phyloP scores from a whole-genome alignment of 179 eudicot species.

The Carnegiea gigantea region DNA sequence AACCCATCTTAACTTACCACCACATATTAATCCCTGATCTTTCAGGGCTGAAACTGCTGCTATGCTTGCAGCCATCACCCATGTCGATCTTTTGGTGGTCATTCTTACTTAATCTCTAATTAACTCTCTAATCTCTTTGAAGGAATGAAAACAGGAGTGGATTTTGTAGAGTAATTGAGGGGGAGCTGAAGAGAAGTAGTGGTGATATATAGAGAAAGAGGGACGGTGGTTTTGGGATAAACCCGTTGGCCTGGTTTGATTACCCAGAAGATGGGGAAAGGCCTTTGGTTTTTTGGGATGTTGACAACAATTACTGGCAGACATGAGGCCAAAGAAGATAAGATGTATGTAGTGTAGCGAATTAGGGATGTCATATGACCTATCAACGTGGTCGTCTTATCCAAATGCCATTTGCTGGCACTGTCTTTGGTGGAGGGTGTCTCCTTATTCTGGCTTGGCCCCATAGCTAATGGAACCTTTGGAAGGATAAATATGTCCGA shows the following conservation, averaged over 20 bases:
- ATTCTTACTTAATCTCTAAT: neutral
- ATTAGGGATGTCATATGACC: neutral
- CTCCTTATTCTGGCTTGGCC: too few species aligned
- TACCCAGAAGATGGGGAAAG: neutral
- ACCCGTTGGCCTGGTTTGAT: neutral
- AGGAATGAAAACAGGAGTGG: neutral
- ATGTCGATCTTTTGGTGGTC: neutral
- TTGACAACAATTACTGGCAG: neutral
- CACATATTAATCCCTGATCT: neutral
- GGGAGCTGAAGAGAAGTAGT: neutral
- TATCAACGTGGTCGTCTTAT: neutral
- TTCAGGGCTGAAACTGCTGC: neutral
- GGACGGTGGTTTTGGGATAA: neutral
- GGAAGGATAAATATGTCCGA: too few species aligned
- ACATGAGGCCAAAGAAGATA: neutral
- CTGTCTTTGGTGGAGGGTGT: neutral
- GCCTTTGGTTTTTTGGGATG: neutral
- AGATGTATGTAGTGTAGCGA: neutral
- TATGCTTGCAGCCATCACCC: neutral
- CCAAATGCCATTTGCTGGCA: neutral
- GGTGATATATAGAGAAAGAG: conserved; percentile 6
- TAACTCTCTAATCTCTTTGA: neutral
- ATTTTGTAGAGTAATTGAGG: neutral
- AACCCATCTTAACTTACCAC: neutral
- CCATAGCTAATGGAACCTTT: too few species aligned